A percentile compares a stretch with the other conserved stretches of the same genome.
These are phyloP conservation scores for Coemansia sp. DNA, from an alignment of 192 early-diverging fungal genomes.

Conservation along the genomic window DNA sequence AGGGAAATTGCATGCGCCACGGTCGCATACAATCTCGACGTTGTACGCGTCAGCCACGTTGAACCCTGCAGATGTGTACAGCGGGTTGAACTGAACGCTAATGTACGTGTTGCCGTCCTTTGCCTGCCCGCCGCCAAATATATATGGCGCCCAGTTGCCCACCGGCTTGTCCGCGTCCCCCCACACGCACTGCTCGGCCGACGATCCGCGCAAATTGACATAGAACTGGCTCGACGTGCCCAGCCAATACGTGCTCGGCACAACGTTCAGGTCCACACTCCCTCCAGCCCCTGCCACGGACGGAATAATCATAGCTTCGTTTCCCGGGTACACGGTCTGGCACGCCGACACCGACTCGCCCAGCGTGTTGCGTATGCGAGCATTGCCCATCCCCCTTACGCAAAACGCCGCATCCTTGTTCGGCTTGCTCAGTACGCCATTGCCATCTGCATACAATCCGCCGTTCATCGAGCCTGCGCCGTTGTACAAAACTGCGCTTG, in stretches of 20 bases:
- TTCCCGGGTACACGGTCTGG: conserved; percentile 52
- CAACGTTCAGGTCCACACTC: conserved; percentile 31
- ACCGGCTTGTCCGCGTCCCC: conserved; percentile 27
- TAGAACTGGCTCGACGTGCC: conserved; percentile 54
- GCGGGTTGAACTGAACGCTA: conserved; percentile 51
- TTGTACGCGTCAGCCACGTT: conserved; percentile 25
- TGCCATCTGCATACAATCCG: conserved; percentile 30
- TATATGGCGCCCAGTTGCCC: conserved; percentile 52
- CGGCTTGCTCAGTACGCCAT: conserved; percentile 38
- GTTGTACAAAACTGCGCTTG: conserved; percentile 25
- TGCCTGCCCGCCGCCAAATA: conserved; percentile 49
- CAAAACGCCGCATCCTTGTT: conserved; percentile 39
- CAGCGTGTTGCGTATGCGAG: conserved; percentile 33
- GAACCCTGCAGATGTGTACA: conserved; percentile 37
- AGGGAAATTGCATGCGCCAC: conserved; percentile 47
- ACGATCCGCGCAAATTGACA: conserved; percentile 45
- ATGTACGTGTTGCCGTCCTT: conserved; percentile 52
- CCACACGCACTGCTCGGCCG: conserved; percentile 44
- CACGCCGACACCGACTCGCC: conserved; percentile 45
- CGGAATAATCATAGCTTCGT: conserved; percentile 56
- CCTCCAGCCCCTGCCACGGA: conserved; percentile 37
- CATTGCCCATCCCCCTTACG: conserved; percentile 35
- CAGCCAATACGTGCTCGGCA: conserved; percentile 49
- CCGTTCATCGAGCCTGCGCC: conserved; percentile 52
- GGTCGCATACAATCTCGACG: conserved; percentile 33